Percentiles rank a stretch among this genome's conserved stretches.
Evolutionary conservation across 2,329 filamentous ascomycete genomes (phyloP).

Genomic region (Fusarium pilosicola): DNA sequence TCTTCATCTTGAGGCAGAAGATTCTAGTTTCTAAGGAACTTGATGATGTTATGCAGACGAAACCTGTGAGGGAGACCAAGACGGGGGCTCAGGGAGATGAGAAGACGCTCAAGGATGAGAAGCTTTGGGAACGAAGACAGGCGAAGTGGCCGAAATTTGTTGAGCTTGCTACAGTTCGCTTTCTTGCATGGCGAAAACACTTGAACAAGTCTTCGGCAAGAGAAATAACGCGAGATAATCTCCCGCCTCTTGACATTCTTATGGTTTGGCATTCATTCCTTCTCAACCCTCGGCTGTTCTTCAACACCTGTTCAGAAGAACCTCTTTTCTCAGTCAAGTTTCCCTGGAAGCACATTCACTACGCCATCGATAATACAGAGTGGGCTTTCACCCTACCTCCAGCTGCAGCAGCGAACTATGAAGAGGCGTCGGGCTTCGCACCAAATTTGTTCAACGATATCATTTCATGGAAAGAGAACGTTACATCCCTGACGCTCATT

Average conservation of each 20-base stretch:
- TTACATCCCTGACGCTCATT: rapidly evolving
- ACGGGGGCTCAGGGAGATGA: slow-evolving; percentile 25
- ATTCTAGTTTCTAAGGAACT: slow-evolving; percentile 35
- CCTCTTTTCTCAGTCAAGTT: slow-evolving; percentile 28
- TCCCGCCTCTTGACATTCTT: slow-evolving; percentile 47
- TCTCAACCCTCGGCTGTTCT: slow-evolving; percentile 46
- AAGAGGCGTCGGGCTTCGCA: neutral
- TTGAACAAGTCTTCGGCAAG: neutral
- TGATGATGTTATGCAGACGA: slow-evolving; percentile 30
- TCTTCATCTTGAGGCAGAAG: slow-evolving; percentile 61
- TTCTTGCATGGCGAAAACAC: slow-evolving; percentile 38
- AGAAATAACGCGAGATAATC: neutral
- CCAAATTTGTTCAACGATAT: neutral
- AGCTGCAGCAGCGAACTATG: neutral
- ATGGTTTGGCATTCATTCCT: slow-evolving; percentile 53
- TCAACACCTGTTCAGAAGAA: slow-evolving; percentile 13
- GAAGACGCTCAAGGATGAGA: slow-evolving; percentile 36
- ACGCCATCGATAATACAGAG: slow-evolving; percentile 16
- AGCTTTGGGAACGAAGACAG: slow-evolving; percentile 30
- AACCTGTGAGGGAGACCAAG: slow-evolving; percentile 23
- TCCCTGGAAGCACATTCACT: slow-evolving; percentile 35
- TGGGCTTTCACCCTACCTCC: slow-evolving; percentile 23
- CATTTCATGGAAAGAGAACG: neutral
- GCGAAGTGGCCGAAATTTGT: slow-evolving; percentile 43
- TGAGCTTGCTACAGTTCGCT: slow-evolving; percentile 42